These are phyloP conservation scores for Nissolia schottii DNA, from an alignment of 306 rosid genomes.

Conservation along the genomic window DNA sequence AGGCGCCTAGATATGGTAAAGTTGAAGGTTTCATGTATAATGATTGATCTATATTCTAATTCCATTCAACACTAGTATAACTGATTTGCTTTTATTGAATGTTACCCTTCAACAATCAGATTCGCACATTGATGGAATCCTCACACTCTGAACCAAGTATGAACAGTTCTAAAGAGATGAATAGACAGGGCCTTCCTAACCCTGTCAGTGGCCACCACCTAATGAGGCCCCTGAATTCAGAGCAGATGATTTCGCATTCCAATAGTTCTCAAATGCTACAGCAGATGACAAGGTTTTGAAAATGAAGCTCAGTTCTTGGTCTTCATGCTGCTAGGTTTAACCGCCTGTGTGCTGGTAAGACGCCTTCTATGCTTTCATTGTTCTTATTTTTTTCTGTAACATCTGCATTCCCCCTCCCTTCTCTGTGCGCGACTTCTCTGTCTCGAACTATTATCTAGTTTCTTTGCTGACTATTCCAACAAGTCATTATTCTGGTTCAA, in stretches of 20 bases:
- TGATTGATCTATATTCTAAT: slow-evolving; percentile 22
- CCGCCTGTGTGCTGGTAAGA: slow-evolving; percentile 24
- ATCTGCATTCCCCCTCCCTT: not conserved
- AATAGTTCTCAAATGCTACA: slow-evolving; percentile 40
- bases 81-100: slow-evolving; percentile 14
- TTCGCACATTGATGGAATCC: slow-evolving; percentile 70
- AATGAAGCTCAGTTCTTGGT: slow-evolving; percentile 14
- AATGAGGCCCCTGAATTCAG: slow-evolving; percentile 36
- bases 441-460: slow-evolving; percentile 20
- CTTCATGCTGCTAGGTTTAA: slow-evolving; percentile 18
- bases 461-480: not conserved
- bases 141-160: slow-evolving; percentile 44
- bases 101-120: slow-evolving; percentile 44
- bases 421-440: slow-evolving; percentile 3
- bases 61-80: not conserved
- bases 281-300: slow-evolving; percentile 38
- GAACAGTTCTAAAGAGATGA: slow-evolving; percentile 59
- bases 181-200: slow-evolving; percentile 63
- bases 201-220: slow-evolving; percentile 55
- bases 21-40: slow-evolving; percentile 11
- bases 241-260: slow-evolving; percentile 42
- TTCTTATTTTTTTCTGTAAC: not conserved
- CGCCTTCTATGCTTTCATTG: not conserved
- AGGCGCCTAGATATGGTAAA: slow-evolving; percentile 82
- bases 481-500: not conserved